Percentiles rank a stretch among this genome's conserved stretches.
Conservation (phyloP, 495 filamentous ascomycete species). For the Penicillium angulare region DNA sequence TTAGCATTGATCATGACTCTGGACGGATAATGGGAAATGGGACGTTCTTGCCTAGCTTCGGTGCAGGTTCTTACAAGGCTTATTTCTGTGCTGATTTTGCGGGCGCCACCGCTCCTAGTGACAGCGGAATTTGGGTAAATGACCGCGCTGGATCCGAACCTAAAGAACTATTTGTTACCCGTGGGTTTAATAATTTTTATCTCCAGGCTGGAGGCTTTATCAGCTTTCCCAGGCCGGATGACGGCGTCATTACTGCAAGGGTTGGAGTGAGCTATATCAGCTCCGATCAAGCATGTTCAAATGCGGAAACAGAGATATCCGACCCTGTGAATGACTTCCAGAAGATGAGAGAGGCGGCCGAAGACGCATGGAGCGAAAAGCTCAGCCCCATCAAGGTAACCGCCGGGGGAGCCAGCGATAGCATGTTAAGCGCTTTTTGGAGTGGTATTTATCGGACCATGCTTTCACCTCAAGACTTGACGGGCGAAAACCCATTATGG, state of each 20-base stretch:
- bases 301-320: conserved; percentile 65
- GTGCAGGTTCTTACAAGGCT: conserved; percentile 56
- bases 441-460: conserved; percentile 70
- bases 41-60: conserved; percentile 68
- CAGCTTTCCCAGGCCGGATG: conserved; percentile 46
- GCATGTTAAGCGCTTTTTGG: conserved; percentile 62
- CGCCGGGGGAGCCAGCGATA: conserved; percentile 49
- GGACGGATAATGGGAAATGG: conserved; percentile 66
- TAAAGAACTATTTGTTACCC: conserved; percentile 56
- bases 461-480: conserved; percentile 75
- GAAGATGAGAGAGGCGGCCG: conserved; percentile 45
- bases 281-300: conserved; percentile 61
- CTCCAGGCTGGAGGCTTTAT: conserved; percentile 66
- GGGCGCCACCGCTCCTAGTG: conserved; percentile 54
- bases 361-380: conserved; percentile 60
- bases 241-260: conserved; percentile 54
- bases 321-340: conserved; percentile 58
- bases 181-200: conserved; percentile 55
- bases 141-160: conserved; percentile 56
- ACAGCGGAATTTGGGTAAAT: conserved; percentile 66
- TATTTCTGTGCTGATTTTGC: conserved; percentile 74
- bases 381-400: conserved; percentile 58
- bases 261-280: conserved; percentile 73
- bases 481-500: conserved; percentile 76
- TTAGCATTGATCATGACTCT: conserved; percentile 55